These are phyloP conservation scores for Strigomonas galati DNA, from an alignment of 208 protist species.

Conservation along the genomic window DNA sequence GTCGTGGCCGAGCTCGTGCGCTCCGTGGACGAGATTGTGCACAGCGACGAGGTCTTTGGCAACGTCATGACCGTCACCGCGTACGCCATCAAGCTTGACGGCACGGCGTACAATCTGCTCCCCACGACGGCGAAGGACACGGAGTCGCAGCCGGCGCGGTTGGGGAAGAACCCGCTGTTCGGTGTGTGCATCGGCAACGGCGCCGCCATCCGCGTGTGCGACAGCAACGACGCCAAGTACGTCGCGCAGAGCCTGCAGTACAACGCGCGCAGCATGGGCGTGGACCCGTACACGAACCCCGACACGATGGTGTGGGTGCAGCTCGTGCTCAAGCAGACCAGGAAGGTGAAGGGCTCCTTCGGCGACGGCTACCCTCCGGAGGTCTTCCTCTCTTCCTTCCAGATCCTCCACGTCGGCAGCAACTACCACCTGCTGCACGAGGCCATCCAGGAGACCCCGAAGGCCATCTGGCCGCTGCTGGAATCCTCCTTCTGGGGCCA, in stretches of 20 bases:
- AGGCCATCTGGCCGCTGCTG: conserved; percentile 25
- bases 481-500: conserved; percentile 27
- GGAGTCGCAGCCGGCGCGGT: conserved; percentile 1
- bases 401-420: conserved; percentile 32
- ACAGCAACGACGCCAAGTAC: conserved; percentile 18
- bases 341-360: conserved; percentile 1
- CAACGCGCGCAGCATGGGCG: conserved; percentile 28
- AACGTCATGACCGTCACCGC: conserved; percentile 29
- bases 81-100: conserved; percentile 27
- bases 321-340: conserved; percentile 26
- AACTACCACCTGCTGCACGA: conserved; percentile 23
- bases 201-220: conserved; percentile 19
- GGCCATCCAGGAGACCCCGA: conserved; percentile 13
- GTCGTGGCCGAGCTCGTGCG: conserved; percentile 22
- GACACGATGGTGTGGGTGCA: conserved; percentile 29
- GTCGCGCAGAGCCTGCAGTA: conserved; percentile 24
- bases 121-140: conserved; percentile 12
- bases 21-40: conserved; percentile 15
- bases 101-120: conserved; percentile 27
- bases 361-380: neutral
- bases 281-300: conserved; percentile 22
- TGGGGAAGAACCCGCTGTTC: conserved; percentile 35
- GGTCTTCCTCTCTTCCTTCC: conserved; percentile 37
- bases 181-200: conserved; percentile 33
- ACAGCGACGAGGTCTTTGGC: conserved; percentile 17